phyloP scores from a whole-genome alignment of 305 asterid species.

The Fraxinus baroniana region DNA sequence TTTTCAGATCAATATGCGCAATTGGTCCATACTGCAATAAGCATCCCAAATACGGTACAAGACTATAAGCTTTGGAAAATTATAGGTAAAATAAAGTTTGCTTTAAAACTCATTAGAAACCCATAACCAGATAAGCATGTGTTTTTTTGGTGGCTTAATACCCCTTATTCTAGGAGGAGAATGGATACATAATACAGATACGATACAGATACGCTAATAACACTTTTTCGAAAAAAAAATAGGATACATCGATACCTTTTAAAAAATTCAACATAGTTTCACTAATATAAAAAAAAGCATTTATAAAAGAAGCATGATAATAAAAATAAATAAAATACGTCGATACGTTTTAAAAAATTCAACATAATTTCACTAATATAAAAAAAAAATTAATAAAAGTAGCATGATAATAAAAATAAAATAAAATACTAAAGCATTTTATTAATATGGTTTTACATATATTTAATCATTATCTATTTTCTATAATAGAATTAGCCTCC shows the following conservation, averaged over 20 bases:
- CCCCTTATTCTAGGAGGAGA: not conserved
- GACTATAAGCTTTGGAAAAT: constrained; percentile 1
- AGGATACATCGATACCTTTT: not conserved
- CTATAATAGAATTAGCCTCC: no score
- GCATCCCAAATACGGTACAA: constrained; percentile 10
- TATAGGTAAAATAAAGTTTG: not conserved
- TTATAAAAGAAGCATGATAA: no score
- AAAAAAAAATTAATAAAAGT: no score
- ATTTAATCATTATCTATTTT: no score
- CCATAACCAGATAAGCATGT: not conserved
- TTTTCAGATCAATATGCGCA: constrained; percentile 89
- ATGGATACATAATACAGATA: not conserved
- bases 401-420: no score
- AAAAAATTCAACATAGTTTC: no score
- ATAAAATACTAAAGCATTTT: no score
- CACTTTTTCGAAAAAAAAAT: not conserved
- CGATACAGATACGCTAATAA: not conserved
- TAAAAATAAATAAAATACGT: no score
- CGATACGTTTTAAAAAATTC: not conserved
- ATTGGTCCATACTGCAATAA: constrained; percentile 75
- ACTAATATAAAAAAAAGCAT: no score
- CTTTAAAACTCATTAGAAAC: not conserved
- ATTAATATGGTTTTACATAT: no score
- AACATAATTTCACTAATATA: no score
- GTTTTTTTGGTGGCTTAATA: not conserved